Evolutionary conservation across 2,329 filamentous ascomycete genomes (phyloP).

Genomic region (Talaromyces islandicus): DNA sequence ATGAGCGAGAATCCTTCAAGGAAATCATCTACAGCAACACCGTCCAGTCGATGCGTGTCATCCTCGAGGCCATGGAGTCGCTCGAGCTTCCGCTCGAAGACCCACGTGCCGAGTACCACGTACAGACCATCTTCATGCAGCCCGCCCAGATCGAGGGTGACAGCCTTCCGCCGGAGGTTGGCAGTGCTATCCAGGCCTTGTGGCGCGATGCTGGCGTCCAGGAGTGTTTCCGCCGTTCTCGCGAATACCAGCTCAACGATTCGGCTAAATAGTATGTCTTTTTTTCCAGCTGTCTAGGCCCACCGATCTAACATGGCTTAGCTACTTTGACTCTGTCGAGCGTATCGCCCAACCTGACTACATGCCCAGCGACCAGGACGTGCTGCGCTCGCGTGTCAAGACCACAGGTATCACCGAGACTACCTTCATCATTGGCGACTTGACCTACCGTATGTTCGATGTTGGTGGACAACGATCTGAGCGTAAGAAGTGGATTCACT

Average conservation of each 20-base stretch:
- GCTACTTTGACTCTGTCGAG: conserved; percentile 93
- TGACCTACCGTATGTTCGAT: conserved; percentile 97
- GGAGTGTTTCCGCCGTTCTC: conserved; percentile 89
- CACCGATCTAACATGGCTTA: conserved; percentile 28
- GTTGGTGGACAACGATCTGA: conserved; percentile 93
- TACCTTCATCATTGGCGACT: conserved; percentile 87
- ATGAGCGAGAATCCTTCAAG: conserved; percentile 66
- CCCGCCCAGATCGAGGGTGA: conserved; percentile 95
- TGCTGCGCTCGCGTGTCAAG: conserved; percentile 92
- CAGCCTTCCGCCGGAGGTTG: conserved; percentile 87
- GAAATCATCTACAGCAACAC: conserved; percentile 69
- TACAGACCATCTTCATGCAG: conserved; percentile 98
- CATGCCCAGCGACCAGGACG: conserved; percentile 91
- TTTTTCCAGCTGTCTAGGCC: neutral
- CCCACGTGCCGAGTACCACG: conserved; percentile 90
- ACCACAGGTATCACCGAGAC: conserved; percentile 97
- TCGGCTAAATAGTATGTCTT: conserved; percentile 83
- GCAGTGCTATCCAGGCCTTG: conserved; percentile 82
- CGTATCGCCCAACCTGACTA: conserved; percentile 89
- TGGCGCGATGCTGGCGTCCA: conserved; percentile 93
- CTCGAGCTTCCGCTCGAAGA: conserved; percentile 79
- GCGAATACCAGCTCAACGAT: conserved; percentile 95
- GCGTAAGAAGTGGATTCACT: conserved; percentile 99
- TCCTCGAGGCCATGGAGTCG: conserved; percentile 63
- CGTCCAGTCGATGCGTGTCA: conserved; percentile 65